phyloP scores from a whole-genome alignment of 1,284 basidiomycete species.

The Naganishia albida region DNA sequence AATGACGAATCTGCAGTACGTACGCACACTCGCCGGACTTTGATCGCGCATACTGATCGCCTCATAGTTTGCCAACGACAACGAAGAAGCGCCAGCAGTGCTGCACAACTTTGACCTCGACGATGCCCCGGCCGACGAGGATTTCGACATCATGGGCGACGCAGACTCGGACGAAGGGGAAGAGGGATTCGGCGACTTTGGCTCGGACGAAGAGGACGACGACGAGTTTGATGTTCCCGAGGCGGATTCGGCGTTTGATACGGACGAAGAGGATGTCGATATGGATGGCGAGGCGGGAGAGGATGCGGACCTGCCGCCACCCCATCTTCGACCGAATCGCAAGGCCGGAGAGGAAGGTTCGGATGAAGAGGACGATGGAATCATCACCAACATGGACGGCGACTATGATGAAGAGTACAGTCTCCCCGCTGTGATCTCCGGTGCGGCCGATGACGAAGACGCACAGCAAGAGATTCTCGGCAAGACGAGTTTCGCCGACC shows the following conservation, averaged over 20 bases:
- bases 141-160: conserved; percentile 37
- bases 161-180: conserved; percentile 31
- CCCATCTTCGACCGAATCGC: conserved; percentile 40
- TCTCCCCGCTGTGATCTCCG: conserved; percentile 65
- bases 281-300: conserved; percentile 58
- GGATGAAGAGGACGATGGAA: conserved; percentile 50
- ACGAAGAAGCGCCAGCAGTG: conserved; percentile 50
- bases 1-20: conserved; percentile 38
- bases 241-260: conserved; percentile 54
- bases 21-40: background rate
- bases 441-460: conserved; percentile 77
- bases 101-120: conserved; percentile 54
- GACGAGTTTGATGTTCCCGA: conserved; percentile 57
- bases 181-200: conserved; percentile 33
- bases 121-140: conserved; percentile 45
- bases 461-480: conserved; percentile 70
- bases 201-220: conserved; percentile 36
- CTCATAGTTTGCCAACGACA: conserved; percentile 41
- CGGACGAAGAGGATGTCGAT: conserved; percentile 60
- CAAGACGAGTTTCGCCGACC: conserved; percentile 70
- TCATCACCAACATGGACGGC: conserved; percentile 53
- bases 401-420: conserved; percentile 57
- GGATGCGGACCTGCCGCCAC: conserved; percentile 38
- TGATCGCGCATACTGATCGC: conserved; percentile 28
- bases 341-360: conserved; percentile 29